Conservation (phyloP, 208 protist genomes). For the Wallacemonas sp. region DNA sequence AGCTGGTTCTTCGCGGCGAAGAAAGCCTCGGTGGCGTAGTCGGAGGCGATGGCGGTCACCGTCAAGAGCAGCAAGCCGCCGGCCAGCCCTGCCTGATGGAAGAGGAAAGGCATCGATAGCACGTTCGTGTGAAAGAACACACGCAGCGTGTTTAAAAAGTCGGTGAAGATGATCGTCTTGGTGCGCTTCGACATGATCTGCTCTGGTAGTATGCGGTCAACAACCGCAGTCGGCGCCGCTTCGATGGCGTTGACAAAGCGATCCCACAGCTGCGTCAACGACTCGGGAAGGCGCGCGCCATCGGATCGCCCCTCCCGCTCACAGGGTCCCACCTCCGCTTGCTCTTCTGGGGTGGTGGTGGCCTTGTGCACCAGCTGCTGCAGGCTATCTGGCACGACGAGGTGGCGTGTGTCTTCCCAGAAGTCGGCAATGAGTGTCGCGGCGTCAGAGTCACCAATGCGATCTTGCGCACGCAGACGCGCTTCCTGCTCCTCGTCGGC, state of each 20-base stretch:
- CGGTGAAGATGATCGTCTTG: constrained; percentile 47
- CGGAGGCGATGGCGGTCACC: constrained; percentile 37
- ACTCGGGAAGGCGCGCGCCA: background rate
- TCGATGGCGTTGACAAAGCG: constrained; percentile 31
- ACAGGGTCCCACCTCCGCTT: no score
- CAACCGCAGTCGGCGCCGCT: constrained; percentile 26
- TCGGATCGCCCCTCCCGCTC: no score
- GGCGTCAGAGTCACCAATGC: background rate
- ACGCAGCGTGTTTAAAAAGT: constrained; percentile 51
- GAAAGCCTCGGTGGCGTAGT: constrained; percentile 57
- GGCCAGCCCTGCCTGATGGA: constrained; percentile 41
- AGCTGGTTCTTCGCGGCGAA: constrained; percentile 63
- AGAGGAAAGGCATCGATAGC: constrained; percentile 50
- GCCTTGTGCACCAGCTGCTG: background rate
- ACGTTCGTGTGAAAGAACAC: constrained; percentile 61
- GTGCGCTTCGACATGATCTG: constrained; percentile 38
- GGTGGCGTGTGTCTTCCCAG: background rate
- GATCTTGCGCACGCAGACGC: constrained; percentile 36
- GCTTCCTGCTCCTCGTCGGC: constrained; percentile 40
- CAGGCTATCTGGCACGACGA: constrained; percentile 16
- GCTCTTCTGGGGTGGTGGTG: background rate
- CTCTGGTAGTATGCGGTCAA: constrained; percentile 29
- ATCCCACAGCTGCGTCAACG: constrained; percentile 6
- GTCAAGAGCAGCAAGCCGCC: constrained; percentile 47
- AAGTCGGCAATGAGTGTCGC: background rate